phyloP scores from a whole-genome alignment of 2,329 filamentous ascomycete species.

The Monosporascus sp. region DNA sequence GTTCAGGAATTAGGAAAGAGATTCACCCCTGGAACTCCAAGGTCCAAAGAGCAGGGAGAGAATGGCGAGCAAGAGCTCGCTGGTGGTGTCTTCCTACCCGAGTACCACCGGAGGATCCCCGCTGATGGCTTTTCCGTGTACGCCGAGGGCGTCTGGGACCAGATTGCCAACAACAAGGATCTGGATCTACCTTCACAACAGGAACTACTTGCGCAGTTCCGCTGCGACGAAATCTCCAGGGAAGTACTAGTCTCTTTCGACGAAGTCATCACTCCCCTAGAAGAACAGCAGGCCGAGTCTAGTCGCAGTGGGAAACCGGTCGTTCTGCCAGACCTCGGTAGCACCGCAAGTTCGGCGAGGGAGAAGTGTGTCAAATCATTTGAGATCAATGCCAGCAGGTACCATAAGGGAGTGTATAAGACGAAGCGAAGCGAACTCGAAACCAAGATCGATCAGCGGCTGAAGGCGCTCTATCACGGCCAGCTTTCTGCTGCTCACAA shows the following conservation, averaged over 20 bases:
- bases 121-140: conserved; percentile 96
- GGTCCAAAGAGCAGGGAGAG: conserved; percentile 55
- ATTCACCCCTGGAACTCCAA: conserved; percentile 77
- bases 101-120: conserved; percentile 93
- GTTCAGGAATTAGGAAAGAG: conserved; percentile 74
- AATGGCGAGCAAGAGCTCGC: conserved; percentile 67
- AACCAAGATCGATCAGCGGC: conserved; percentile 76
- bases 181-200: conserved; percentile 95
- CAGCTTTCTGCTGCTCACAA: conserved; percentile 89
- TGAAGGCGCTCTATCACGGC: conserved; percentile 84
- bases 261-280: conserved; percentile 71
- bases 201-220: conserved; percentile 92
- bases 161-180: conserved; percentile 98
- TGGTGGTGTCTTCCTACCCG: conserved; percentile 81
- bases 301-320: conserved; percentile 66
- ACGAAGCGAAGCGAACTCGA: conserved; percentile 83
- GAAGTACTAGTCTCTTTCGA: conserved; percentile 86
- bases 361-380: conserved; percentile 75
- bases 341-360: conserved; percentile 67
- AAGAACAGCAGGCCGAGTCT: conserved; percentile 77
- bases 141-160: conserved; percentile 92
- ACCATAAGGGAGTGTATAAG: conserved; percentile 92
- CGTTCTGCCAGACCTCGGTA: conserved; percentile 71
- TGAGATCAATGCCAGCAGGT: conserved; percentile 83
- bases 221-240: conserved; percentile 92